Evolutionary conservation across 306 rosid genomes (phyloP).

Genomic region (Vigna unguiculata): DNA sequence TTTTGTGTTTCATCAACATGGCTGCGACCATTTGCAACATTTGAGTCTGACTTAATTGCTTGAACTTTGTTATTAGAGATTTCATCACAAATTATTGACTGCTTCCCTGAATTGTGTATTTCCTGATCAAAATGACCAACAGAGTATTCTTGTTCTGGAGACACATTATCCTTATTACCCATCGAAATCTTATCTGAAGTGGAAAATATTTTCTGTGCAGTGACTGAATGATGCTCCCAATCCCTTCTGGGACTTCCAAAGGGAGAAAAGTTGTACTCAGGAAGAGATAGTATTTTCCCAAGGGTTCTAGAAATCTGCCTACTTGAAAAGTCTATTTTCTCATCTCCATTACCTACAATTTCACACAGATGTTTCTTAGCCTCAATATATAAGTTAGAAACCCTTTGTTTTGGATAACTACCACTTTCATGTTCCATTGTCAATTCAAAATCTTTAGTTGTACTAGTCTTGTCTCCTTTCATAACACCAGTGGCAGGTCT

Average conservation of each 20-base stretch:
- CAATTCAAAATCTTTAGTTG: slow-evolving; percentile 62
- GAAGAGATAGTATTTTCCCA: slow-evolving; percentile 90
- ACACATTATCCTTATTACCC: slow-evolving; percentile 47
- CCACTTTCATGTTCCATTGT: slow-evolving; percentile 57
- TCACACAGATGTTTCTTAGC: slow-evolving; percentile 87
- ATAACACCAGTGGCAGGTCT: slow-evolving; percentile 57
- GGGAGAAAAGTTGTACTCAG: slow-evolving; percentile 81
- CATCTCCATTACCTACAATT: slow-evolving; percentile 72
- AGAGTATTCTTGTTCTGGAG: slow-evolving; percentile 50
- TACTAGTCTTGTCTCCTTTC: slow-evolving; percentile 62
- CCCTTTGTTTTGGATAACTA: slow-evolving; percentile 55
- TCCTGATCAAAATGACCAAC: slow-evolving; percentile 49
- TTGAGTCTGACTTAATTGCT: slow-evolving; percentile 54
- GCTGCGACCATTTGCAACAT: slow-evolving; percentile 39
- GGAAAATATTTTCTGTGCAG: slow-evolving; percentile 68
- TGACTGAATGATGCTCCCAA: slow-evolving; percentile 71
- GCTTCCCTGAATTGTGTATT: slow-evolving; percentile 50
- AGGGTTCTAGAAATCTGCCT: slow-evolving; percentile 70
- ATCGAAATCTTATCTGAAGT: slow-evolving; percentile 44
- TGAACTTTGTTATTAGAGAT: slow-evolving; percentile 50
- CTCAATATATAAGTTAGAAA: slow-evolving; percentile 73
- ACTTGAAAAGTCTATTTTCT: slow-evolving; percentile 58
- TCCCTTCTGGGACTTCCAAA: slow-evolving; percentile 79
- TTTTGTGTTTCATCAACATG: slow-evolving; percentile 51
- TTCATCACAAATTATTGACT: slow-evolving; percentile 45